Percentiles rank a stretch among this genome's conserved stretches.
phyloP scores from a whole-genome alignment of 192 early-diverging fungal genomes.

The Dissophora ornata region DNA sequence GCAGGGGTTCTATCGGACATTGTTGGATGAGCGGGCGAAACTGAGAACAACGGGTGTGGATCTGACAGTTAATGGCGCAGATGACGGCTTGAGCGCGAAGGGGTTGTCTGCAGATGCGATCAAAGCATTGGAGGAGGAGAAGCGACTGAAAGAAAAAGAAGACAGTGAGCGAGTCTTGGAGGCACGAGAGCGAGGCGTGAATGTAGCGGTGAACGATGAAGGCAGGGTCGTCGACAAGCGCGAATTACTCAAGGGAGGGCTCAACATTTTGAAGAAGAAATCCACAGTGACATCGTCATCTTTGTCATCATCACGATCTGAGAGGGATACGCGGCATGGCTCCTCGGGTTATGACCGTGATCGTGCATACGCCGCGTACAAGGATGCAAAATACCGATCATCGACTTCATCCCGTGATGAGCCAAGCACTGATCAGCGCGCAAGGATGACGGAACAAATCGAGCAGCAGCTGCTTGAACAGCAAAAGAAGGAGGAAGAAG shows the following conservation, averaged over 20 bases:
- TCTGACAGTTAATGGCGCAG: no score
- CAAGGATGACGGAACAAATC: slow-evolving; percentile 57
- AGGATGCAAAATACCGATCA: slow-evolving; percentile 57
- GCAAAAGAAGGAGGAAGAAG: slow-evolving; percentile 60
- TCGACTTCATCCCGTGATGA: slow-evolving; percentile 23
- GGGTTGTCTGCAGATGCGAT: slow-evolving; percentile 4
- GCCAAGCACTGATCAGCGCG: slow-evolving; percentile 33
- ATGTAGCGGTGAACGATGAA: slow-evolving; percentile 74
- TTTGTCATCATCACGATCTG: slow-evolving; percentile 21
- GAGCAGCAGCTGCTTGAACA: slow-evolving; percentile 65
- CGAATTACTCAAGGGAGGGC: slow-evolving; percentile 73
- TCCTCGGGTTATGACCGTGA: slow-evolving; percentile 50
- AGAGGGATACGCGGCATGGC: slow-evolving; percentile 19
- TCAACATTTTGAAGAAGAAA: slow-evolving; percentile 70
- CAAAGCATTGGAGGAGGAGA: slow-evolving; percentile 17
- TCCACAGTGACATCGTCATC: background rate
- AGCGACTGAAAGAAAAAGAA: slow-evolving; percentile 19
- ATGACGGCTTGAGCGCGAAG: no score
- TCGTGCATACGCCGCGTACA: slow-evolving; percentile 57
- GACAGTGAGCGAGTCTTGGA: slow-evolving; percentile 50
- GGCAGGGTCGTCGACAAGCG: slow-evolving; percentile 82
- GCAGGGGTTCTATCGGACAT: slow-evolving; percentile 69
- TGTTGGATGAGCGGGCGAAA: slow-evolving; percentile 66
- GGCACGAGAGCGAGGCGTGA: slow-evolving; percentile 57
- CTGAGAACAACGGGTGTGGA: slow-evolving; percentile 39